Conservation (phyloP, 495 filamentous ascomycete genomes). For the Pseudevernia furfuracea region DNA sequence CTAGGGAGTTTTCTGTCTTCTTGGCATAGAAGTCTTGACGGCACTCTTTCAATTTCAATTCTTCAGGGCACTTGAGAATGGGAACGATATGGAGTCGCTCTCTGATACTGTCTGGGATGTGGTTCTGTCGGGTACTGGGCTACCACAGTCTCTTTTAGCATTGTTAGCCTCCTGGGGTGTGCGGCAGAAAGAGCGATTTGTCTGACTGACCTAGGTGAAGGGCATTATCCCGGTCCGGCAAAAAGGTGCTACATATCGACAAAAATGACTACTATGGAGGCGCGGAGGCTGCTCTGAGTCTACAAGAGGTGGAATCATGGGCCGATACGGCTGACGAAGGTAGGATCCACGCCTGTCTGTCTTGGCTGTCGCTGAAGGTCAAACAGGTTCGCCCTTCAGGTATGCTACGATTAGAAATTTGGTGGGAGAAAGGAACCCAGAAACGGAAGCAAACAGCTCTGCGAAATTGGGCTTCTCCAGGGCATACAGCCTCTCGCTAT, state of each 20-base stretch:
- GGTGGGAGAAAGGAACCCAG: background rate
- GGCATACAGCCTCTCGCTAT: slow-evolving; percentile 73
- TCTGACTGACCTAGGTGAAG: slow-evolving; percentile 70
- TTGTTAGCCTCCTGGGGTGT: slow-evolving; percentile 53
- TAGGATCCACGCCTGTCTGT: slow-evolving; percentile 17
- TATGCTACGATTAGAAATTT: slow-evolving; percentile 2
- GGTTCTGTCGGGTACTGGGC: slow-evolving; percentile 79
- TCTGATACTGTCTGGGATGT: slow-evolving; percentile 83
- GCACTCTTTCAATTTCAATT: no score
- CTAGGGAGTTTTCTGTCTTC: no score
- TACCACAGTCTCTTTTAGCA: slow-evolving; percentile 85
- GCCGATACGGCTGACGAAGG: slow-evolving; percentile 44
- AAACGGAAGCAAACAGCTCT: background rate
- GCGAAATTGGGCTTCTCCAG: slow-evolving; percentile 46
- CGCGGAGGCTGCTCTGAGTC: slow-evolving; percentile 74
- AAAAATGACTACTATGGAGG: slow-evolving; percentile 82
- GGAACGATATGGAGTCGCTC: slow-evolving; percentile 62
- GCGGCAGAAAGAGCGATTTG: slow-evolving; percentile 28
- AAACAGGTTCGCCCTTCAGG: slow-evolving; percentile 4
- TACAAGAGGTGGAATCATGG: slow-evolving; percentile 78
- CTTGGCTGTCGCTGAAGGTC: background rate
- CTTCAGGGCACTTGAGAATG: background rate
- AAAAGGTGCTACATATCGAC: slow-evolving; percentile 88
- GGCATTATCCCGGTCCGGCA: slow-evolving; percentile 83
- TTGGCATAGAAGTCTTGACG: no score